Percentiles rank a stretch among this genome's conserved stretches.
These are phyloP conservation scores for Kwoniella mangroviensis DNA, from an alignment of 768 basidiomycete species.

Conservation along the genomic window DNA sequence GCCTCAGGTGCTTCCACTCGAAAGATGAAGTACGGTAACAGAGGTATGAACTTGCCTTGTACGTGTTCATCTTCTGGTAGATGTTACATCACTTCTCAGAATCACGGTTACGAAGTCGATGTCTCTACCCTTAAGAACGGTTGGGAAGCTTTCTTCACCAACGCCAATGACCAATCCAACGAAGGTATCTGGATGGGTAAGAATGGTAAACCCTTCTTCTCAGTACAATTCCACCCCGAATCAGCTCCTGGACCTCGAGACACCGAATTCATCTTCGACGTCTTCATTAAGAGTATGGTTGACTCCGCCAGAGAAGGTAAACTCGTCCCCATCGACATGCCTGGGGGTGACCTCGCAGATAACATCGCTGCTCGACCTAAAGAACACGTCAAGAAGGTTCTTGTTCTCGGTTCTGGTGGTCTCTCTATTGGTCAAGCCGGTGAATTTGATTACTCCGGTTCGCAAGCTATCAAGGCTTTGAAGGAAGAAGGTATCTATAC, in stretches of 20 bases:
- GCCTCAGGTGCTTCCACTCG: conserved; percentile 92
- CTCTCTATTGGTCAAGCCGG: conserved; percentile 98
- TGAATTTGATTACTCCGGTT: conserved; percentile 99
- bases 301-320: conserved; percentile 65
- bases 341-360: conserved; percentile 69
- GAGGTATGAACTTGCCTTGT: conserved; percentile 98
- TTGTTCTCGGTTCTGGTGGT: conserved; percentile 96
- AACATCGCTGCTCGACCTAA: conserved; percentile 72
- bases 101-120: conserved; percentile 97
- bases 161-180: conserved; percentile 96
- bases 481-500: conserved; percentile 99
- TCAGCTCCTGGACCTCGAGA: conserved; percentile 95
- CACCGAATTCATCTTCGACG: conserved; percentile 98
- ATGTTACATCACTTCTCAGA: conserved; percentile 99
- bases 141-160: conserved; percentile 93
- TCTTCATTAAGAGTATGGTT: conserved; percentile 85
- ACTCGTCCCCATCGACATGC: conserved; percentile 60
- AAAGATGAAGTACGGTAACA: conserved; percentile 99
- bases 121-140: conserved; percentile 72
- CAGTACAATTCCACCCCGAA: conserved; percentile 99
- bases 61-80: conserved; percentile 89
- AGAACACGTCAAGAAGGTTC: conserved; percentile 81
- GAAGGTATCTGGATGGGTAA: conserved; percentile 93
- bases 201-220: conserved; percentile 84
- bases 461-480: conserved; percentile 97